Percentiles rank a stretch among this genome's conserved stretches.
Evolutionary conservation across 495 filamentous ascomycete species (phyloP).

Genomic region (Trichoderma parareesei): DNA sequence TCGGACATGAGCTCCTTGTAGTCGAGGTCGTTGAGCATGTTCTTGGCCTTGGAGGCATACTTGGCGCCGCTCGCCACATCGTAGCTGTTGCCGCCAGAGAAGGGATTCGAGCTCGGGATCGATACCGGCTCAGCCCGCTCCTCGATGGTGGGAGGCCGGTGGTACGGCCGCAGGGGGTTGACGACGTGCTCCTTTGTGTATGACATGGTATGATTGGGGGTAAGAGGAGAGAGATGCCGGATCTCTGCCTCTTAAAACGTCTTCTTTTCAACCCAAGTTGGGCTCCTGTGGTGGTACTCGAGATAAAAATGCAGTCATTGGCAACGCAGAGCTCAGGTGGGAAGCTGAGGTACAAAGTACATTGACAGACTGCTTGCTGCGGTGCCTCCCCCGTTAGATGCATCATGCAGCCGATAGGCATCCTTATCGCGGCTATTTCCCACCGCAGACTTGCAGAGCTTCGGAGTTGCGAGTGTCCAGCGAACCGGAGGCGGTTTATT

Average conservation of each 20-base stretch:
- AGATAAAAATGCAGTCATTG: constrained; percentile 1
- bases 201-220: constrained; percentile 26
- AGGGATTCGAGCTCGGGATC: constrained; percentile 36
- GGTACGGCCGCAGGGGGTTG: constrained; percentile 92
- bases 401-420: constrained; percentile 8
- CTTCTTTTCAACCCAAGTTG: constrained; percentile 1
- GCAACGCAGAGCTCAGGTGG: neutral
- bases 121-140: constrained; percentile 33
- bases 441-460: neutral
- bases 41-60: constrained; percentile 69
- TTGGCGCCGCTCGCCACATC: constrained; percentile 27
- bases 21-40: constrained; percentile 79
- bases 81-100: constrained; percentile 37
- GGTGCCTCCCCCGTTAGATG: constrained; percentile 5
- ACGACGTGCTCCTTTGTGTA: constrained; percentile 44
- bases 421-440: neutral
- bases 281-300: neutral
- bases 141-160: constrained; percentile 76
- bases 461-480: constrained; percentile 4
- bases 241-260: neutral
- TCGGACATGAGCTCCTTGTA: constrained; percentile 81
- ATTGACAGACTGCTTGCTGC: neutral
- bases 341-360: neutral
- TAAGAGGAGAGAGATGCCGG: constrained; percentile 8
- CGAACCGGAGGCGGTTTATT: constrained; percentile 8